Conservation (phyloP, 2,329 filamentous ascomycete genomes). For the Chaetothyriales sp. region DNA sequence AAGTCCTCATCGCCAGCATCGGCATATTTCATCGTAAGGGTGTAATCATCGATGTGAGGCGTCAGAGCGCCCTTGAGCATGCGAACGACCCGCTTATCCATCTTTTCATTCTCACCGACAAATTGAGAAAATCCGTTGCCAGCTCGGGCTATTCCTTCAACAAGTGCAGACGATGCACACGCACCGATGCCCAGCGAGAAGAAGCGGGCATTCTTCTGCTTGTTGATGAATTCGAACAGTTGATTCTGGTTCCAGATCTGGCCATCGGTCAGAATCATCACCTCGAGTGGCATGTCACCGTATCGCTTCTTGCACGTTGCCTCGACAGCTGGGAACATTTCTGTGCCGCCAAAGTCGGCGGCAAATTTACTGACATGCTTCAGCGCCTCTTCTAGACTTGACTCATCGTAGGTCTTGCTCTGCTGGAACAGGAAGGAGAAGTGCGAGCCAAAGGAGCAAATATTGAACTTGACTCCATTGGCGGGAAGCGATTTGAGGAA, state of each 20-base stretch:
- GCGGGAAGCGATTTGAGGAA: conserved; percentile 48
- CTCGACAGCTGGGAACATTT: conserved; percentile 37
- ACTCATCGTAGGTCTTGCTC: conserved; percentile 34
- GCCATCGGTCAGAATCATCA: conserved; percentile 46
- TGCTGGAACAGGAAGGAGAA: conserved; percentile 35
- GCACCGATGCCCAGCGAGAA: conserved; percentile 45
- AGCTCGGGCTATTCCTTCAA: conserved; percentile 45
- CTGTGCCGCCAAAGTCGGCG: conserved; percentile 41
- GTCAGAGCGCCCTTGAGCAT: conserved; percentile 61
- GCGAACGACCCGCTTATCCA: conserved; percentile 55
- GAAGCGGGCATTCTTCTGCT: conserved; percentile 34
- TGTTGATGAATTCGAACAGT: conserved; percentile 37
- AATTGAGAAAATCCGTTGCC: conserved; percentile 50
- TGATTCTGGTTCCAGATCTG: conserved; percentile 37
- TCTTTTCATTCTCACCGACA: conserved; percentile 49
- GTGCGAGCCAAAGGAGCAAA: conserved; percentile 43
- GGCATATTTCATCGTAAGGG: conserved; percentile 48
- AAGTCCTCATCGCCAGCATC: conserved; percentile 38
- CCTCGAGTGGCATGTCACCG: conserved; percentile 35
- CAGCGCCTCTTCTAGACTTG: conserved; percentile 32
- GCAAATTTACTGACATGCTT: conserved; percentile 30
- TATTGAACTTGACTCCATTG: conserved; percentile 40
- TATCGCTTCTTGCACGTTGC: conserved; percentile 24
- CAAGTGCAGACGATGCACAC: conserved; percentile 41
- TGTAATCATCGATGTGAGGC: conserved; percentile 52